Evolutionary conservation across 345 rosid genomes (phyloP).

Genomic region (Nasturtium officinale): DNA sequence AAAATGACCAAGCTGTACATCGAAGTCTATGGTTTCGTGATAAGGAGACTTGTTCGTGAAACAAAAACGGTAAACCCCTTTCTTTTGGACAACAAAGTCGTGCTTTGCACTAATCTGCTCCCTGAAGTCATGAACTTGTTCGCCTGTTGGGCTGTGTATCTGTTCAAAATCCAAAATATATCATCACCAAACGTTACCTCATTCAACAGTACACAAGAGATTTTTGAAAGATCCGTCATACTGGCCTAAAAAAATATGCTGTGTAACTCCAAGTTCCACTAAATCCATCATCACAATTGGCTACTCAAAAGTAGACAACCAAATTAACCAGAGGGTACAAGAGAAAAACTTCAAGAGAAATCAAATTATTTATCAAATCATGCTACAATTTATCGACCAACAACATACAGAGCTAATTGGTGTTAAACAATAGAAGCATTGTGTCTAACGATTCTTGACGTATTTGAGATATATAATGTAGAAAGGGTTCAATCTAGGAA

Average conservation of each 20-base stretch:
- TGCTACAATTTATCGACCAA: background rate
- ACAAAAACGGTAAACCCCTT: slow-evolving; percentile 68
- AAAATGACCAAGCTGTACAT: slow-evolving; percentile 64
- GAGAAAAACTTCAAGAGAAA: background rate
- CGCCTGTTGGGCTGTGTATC: slow-evolving; percentile 66
- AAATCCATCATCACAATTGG: background rate
- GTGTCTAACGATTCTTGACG: background rate
- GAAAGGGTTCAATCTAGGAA: background rate
- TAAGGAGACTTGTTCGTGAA: slow-evolving; percentile 76
- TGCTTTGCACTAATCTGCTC: slow-evolving; percentile 62
- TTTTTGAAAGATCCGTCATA: background rate
- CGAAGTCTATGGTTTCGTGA: slow-evolving; percentile 72
- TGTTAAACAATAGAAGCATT: slow-evolving; percentile 1
- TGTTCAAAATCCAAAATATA: slow-evolving; percentile 31
- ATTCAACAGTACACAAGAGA: background rate
- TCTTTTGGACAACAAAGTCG: slow-evolving; percentile 60
- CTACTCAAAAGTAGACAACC: background rate
- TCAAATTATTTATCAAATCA: background rate
- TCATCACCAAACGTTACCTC: background rate
- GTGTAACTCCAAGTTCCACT: background rate
- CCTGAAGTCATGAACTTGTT: slow-evolving; percentile 62
- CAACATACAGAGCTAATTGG: slow-evolving; percentile 7
- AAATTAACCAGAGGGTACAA: background rate
- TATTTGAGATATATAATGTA: background rate
- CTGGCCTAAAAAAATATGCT: background rate